A percentile compares a stretch with the other conserved stretches of the same genome.
Conservation (phyloP, 495 filamentous ascomycete genomes). For the Aspergillus sclerotiicarbonarius region DNA sequence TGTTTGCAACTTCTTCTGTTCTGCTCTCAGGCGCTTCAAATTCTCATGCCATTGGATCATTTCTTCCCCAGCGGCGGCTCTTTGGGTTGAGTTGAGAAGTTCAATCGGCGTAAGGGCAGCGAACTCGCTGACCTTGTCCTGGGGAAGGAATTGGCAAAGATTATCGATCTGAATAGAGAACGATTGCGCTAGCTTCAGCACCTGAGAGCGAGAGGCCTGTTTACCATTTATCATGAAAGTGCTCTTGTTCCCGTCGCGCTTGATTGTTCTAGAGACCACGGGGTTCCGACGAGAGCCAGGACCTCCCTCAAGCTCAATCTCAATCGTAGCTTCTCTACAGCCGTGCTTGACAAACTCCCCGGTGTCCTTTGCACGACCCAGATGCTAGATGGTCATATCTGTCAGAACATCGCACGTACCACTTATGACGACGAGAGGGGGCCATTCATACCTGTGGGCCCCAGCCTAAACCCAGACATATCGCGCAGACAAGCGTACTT, state of each 20-base stretch:
- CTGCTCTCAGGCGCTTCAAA: constrained; percentile 65
- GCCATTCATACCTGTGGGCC: constrained; percentile 55
- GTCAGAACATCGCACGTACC: constrained; percentile 2
- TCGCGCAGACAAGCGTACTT: constrained; percentile 95
- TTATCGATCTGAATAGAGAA: constrained; percentile 95
- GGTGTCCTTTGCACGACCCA: constrained; percentile 82
- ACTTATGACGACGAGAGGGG: not conserved
- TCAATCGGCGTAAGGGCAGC: constrained; percentile 80
- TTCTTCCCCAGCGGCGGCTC: constrained; percentile 76
- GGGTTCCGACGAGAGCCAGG: constrained; percentile 55
- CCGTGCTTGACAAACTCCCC: constrained; percentile 95
- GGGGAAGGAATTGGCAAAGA: constrained; percentile 94
- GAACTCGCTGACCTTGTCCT: constrained; percentile 95
- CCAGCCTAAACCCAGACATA: constrained; percentile 90
- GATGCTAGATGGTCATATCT: constrained; percentile 47
- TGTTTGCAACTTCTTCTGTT: constrained; percentile 64
- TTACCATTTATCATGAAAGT: constrained; percentile 69
- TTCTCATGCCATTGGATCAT: constrained; percentile 77
- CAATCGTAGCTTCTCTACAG: constrained; percentile 70
- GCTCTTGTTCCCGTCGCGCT: constrained; percentile 74
- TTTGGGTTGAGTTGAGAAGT: constrained; percentile 79
- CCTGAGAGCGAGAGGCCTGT: constrained; percentile 51
- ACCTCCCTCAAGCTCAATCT: constrained; percentile 77
- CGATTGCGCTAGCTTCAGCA: constrained; percentile 61
- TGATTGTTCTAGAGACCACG: constrained; percentile 71